A percentile compares a stretch with the other conserved stretches of the same genome.
Conservation (phyloP, 192 early-diverging fungal genomes). For the Rhizophagus sp. region DNA sequence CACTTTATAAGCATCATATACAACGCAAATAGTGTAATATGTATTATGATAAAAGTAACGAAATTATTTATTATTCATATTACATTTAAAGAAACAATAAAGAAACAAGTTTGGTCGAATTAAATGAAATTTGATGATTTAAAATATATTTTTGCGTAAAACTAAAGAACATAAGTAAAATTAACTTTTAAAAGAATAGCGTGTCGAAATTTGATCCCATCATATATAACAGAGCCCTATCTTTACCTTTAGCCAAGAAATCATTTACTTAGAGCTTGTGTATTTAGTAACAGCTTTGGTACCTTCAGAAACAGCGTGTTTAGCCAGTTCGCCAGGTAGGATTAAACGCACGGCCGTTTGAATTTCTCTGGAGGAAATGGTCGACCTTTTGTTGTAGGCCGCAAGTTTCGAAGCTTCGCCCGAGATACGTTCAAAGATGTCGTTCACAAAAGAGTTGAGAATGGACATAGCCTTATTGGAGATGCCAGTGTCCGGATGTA, state of each 20-base stretch:
- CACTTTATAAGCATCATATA: too few relatives aligned
- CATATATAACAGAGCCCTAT: not conserved
- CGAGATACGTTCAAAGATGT: constrained; percentile 96
- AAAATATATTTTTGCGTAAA: too few relatives aligned
- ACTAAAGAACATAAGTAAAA: too few relatives aligned
- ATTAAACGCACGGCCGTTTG: constrained; percentile 73
- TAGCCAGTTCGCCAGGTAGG: constrained; percentile 87
- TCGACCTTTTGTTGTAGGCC: constrained; percentile 93
- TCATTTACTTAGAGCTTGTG: constrained; percentile 72
- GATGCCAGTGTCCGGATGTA: constrained; percentile 96
- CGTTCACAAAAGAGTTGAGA: constrained; percentile 96
- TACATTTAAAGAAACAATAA: too few relatives aligned
- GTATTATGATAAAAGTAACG: too few relatives aligned
- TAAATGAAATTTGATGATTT: too few relatives aligned
- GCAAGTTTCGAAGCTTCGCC: constrained; percentile 82
- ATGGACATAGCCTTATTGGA: constrained; percentile 95
- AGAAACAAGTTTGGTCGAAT: too few relatives aligned
- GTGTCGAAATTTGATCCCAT: not conserved
- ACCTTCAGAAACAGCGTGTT: constrained; percentile 97
- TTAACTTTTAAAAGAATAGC: too few relatives aligned
- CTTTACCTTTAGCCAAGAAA: not conserved
- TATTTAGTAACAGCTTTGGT: constrained; percentile 99
- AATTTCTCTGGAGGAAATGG: constrained; percentile 95
- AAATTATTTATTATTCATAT: too few relatives aligned
- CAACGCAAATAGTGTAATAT: too few relatives aligned